Conservation (phyloP, 2,329 filamentous ascomycete species). For the Penicillium sp. region DNA sequence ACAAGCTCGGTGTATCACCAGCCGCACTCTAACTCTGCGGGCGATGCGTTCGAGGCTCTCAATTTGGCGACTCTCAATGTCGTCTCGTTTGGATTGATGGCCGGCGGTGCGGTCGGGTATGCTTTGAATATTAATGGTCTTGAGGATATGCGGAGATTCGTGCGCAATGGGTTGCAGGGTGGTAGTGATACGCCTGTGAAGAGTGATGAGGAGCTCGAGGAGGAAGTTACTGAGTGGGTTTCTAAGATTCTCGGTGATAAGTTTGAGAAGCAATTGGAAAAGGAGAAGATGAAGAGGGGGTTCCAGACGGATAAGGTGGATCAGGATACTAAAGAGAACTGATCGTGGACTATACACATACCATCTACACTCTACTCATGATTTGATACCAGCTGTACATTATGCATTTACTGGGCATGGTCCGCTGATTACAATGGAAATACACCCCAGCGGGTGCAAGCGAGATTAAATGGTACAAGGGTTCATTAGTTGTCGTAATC, state of each 20-base stretch:
- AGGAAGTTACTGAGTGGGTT: conserved; percentile 55
- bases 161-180: conserved; percentile 58
- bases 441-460: neutral
- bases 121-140: conserved; percentile 71
- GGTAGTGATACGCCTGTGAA: conserved; percentile 53
- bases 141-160: conserved; percentile 61
- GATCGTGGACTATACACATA: neutral
- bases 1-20: conserved; percentile 46
- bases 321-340: conserved; percentile 6
- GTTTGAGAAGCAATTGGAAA: conserved; percentile 43
- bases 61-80: conserved; percentile 86
- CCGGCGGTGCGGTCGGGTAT: conserved; percentile 70
- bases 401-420: conserved; percentile 13
- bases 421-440: conserved; percentile 9
- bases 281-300: conserved; percentile 28
- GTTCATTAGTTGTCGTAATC: neutral
- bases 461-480: neutral
- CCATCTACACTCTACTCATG: conserved; percentile 20
- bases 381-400: conserved; percentile 21
- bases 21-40: conserved; percentile 56
- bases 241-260: conserved; percentile 49
- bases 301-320: conserved; percentile 10
- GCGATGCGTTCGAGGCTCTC: conserved; percentile 79
- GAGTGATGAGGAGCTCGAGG: conserved; percentile 48
- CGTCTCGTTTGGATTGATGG: conserved; percentile 69